Evolutionary conservation across 176 grass and related monocot genomes (phyloP), one percentile per base, ranked within the genome.

Genomic region (Zizania latifolia): DNA sequence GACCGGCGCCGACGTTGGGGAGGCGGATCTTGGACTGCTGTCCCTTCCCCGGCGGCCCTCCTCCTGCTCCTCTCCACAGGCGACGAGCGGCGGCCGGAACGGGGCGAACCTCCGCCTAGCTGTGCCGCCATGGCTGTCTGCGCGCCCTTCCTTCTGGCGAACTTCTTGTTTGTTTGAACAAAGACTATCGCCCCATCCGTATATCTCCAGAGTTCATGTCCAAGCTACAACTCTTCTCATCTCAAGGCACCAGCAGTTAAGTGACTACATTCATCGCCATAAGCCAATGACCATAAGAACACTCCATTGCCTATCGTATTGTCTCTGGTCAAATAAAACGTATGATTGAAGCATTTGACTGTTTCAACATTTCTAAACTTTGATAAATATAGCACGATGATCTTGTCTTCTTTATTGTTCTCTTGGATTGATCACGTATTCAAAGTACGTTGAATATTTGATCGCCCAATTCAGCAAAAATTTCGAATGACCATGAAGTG

Each of bases 141-240:
- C n/a, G n/a, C n/a, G n/a, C n/a, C n/a, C n/a, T n/a, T n/a, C n/a
- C n/a, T n/a, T n/a, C n/a, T n/a, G n/a, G n/a, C n/a, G n/a, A n/a
- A n/a, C n/a, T n/a, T n/a, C n/a, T n/a, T n/a, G 84, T 94, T 88
- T 94, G 78, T 44, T 85, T 98, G 32, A 79, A 94, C 68, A 85
- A 84, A 76, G 84, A 76, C 61, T 84, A 92, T 50, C 81, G 76
- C 35, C 91, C 95, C 29, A 92, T 53, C 60, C 95, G 95, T 10
- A 21, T 98, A 63, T 56, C 89, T n/a, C 73, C 61, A 23, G 89
- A 98, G 36, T 85, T 89, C 19, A 21, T 86, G 19, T 85, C 94
- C 60, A 98, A 69, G 82, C 15, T 83, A 27, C 86, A 98, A 29
- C 55, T 75, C 71, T 81, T 83, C 35, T 86, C 81, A 51, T 72